A percentile compares a stretch with the other conserved stretches of the same genome.
Evolutionary conservation across 1,284 basidiomycete genomes (phyloP).

Genomic region (Ustilago tritici): DNA sequence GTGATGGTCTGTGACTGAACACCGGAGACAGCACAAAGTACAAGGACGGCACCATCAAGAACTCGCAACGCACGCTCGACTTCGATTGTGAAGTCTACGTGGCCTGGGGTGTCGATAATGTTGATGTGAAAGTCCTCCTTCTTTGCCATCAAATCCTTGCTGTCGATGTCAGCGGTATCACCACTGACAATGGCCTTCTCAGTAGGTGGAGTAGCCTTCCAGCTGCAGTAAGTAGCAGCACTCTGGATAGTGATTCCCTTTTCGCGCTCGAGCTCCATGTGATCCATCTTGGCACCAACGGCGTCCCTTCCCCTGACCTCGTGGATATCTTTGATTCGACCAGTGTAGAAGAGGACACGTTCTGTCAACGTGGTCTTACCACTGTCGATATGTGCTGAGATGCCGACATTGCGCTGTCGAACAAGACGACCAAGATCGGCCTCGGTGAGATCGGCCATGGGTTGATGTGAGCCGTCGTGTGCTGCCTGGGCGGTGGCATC

Average conservation of each 20-base stretch:
- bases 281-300: conserved; percentile 99
- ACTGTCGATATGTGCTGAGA: conserved; percentile 77
- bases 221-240: conserved; percentile 97
- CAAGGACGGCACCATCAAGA: conserved; percentile 94
- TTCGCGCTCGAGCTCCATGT: conserved; percentile 98
- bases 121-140: conserved; percentile 90
- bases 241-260: conserved; percentile 99
- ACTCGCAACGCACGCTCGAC: conserved; percentile 97
- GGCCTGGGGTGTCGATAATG: conserved; percentile 99
- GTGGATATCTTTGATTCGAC: conserved; percentile 94
- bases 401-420: conserved; percentile 71
- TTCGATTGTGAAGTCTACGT: conserved; percentile 99
- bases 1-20: conserved; percentile 99
- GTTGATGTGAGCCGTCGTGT: conserved; percentile 25
- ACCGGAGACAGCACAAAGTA: conserved; percentile 95
- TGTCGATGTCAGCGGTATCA: conserved; percentile 55
- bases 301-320: conserved; percentile 95
- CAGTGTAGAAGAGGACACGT: conserved; percentile 95
- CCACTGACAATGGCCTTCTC: conserved; percentile 69
- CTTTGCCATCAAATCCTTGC: conserved; percentile 48
- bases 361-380: conserved; percentile 99
- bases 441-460: conserved; percentile 50
- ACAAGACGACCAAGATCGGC: conserved; percentile 67
- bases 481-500: conserved; percentile 43
- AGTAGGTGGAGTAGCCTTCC: conserved; percentile 77